Evolutionary conservation across 2,329 filamentous ascomycete species (phyloP).

Genomic region (Cladophialophora carrionii): DNA sequence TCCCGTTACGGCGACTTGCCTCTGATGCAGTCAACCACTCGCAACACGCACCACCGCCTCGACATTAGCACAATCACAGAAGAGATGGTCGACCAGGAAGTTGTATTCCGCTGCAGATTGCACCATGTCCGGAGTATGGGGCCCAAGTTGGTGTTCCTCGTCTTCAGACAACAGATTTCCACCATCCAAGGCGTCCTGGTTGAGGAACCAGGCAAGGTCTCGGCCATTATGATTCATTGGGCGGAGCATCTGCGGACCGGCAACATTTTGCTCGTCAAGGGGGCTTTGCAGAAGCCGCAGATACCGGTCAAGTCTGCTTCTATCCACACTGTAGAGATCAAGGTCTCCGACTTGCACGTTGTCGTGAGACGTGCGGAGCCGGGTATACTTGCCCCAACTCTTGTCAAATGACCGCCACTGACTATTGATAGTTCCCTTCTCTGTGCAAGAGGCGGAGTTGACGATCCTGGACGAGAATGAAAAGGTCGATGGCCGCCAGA

Average conservation of each 20-base stretch:
- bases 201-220: constrained; percentile 62
- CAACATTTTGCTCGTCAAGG: constrained; percentile 75
- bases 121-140: constrained; percentile 82
- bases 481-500: constrained; percentile 58
- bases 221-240: constrained; percentile 80
- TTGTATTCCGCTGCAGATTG: constrained; percentile 71
- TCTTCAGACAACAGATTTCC: constrained; percentile 80
- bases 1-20: constrained; percentile 62
- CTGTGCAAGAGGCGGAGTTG: constrained; percentile 70
- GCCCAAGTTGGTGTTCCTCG: constrained; percentile 78
- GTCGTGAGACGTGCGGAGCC: constrained; percentile 64
- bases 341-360: constrained; percentile 67
- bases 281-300: constrained; percentile 71
- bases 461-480: constrained; percentile 60
- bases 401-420: constrained; percentile 8
- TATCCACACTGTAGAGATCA: constrained; percentile 75
- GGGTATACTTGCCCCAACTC: constrained; percentile 26
- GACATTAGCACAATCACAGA: constrained; percentile 57
- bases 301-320: constrained; percentile 75
- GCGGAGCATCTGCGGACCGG: constrained; percentile 80
- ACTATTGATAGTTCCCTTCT: constrained; percentile 60
- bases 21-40: constrained; percentile 61
- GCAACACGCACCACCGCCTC: constrained; percentile 53
- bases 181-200: constrained; percentile 84
- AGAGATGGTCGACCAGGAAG: constrained; percentile 60